Conservation (phyloP, 257 asterid genomes). For the Solanum gracilifrons region DNA sequence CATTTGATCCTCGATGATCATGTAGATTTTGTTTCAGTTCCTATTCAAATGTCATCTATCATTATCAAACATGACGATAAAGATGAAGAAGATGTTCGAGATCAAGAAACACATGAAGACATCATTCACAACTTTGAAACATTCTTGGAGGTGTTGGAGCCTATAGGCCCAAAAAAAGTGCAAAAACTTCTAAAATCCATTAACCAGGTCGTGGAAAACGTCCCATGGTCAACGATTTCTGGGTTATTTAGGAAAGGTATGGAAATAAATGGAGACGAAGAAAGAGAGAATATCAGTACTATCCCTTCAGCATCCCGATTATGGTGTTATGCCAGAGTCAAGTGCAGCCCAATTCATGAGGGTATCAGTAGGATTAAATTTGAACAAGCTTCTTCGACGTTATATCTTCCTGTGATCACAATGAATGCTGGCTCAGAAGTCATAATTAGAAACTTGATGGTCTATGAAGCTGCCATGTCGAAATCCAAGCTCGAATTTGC, state of each 20-base stretch:
- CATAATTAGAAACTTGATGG: slow-evolving; percentile 39
- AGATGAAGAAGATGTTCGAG: neutral
- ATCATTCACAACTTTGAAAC: slow-evolving; percentile 3
- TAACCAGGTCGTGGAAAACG: neutral
- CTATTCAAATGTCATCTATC: neutral
- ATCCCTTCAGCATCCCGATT: slow-evolving; percentile 17
- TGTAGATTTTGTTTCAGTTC: neutral
- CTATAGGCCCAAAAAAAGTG: slow-evolving; percentile 1
- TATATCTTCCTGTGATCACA: slow-evolving; percentile 35
- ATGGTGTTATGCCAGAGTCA: slow-evolving; percentile 1
- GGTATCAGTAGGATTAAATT: slow-evolving; percentile 18
- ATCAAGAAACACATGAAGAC: neutral
- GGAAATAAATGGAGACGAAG: neutral
- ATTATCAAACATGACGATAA: neutral
- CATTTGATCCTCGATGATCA: slow-evolving; percentile 8
- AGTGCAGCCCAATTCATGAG: slow-evolving; percentile 7
- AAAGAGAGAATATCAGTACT: slow-evolving; percentile 2
- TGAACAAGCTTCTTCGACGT: neutral
- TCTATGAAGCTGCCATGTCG: slow-evolving; percentile 34
- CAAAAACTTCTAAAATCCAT: slow-evolving; percentile 4
- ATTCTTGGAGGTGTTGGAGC: slow-evolving; percentile 5
- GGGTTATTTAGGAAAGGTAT: slow-evolving; percentile 7
- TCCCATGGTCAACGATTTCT: slow-evolving; percentile 20
- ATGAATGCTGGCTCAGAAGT: slow-evolving; percentile 26
- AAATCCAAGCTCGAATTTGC: slow-evolving; percentile 25